Evolutionary conservation across 208 protist genomes (phyloP).

Genomic region (Wallacemonas sp.): DNA sequence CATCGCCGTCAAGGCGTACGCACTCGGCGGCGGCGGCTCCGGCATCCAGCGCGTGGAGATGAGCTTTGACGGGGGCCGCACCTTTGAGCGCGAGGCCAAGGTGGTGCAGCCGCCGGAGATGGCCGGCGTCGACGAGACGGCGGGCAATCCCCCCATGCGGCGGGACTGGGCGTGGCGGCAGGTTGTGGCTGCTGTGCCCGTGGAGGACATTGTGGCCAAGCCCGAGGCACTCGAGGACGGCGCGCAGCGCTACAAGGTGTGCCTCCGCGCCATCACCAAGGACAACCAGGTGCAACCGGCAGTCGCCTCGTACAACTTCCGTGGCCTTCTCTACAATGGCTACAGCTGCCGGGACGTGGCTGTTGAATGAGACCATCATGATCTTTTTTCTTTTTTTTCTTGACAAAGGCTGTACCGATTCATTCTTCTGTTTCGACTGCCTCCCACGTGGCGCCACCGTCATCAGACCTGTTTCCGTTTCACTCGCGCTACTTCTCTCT

Average conservation of each 20-base stretch:
- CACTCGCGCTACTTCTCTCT: neutral
- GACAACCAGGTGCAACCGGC: constrained; percentile 36
- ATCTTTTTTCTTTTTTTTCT: constrained; percentile 13
- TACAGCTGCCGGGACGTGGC: constrained; percentile 39
- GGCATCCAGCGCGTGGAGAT: constrained; percentile 85
- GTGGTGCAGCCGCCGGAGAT: constrained; percentile 20
- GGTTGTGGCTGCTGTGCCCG: constrained; percentile 29
- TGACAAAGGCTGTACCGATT: neutral
- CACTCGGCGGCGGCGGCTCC: constrained; percentile 69
- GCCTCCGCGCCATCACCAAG: constrained; percentile 35
- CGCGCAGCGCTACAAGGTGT: constrained; percentile 16
- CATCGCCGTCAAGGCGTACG: constrained; percentile 61
- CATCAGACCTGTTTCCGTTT: too few species aligned
- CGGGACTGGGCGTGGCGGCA: constrained; percentile 50
- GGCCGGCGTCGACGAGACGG: neutral
- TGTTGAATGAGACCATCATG: constrained; percentile 13
- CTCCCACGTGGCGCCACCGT: too few species aligned
- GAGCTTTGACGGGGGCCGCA: constrained; percentile 69
- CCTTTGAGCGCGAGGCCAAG: constrained; percentile 41
- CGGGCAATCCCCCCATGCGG: constrained; percentile 10
- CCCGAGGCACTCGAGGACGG: constrained; percentile 24
- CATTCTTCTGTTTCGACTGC: too few species aligned
- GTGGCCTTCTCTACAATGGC: constrained; percentile 46
- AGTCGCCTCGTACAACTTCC: constrained; percentile 32
- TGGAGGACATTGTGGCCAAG: constrained; percentile 32